Evolutionary conservation across 73 alveolate species (phyloP).

Genomic region (Breviolum minutum): DNA sequence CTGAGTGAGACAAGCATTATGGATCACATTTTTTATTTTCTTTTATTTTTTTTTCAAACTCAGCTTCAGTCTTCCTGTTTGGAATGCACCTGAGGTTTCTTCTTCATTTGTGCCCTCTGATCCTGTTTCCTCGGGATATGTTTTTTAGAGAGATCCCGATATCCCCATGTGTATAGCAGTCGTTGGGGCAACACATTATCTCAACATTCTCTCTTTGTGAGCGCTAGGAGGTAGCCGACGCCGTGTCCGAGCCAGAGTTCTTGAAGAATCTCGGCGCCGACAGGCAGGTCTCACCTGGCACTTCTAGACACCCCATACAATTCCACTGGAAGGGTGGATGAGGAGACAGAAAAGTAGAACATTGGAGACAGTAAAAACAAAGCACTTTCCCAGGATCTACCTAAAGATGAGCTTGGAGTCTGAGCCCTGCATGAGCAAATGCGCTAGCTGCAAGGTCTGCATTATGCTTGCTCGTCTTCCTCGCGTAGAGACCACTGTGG

Average conservation of each 20-base stretch:
- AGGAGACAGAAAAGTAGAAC: neutral
- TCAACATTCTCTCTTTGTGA: no score
- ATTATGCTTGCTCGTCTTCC: constrained; percentile 28
- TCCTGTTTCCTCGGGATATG: no score
- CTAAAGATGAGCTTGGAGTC: neutral
- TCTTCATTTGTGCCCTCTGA: no score
- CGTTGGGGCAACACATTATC: no score
- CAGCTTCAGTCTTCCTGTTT: no score
- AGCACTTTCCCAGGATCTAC: neutral
- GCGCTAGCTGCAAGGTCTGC: neutral
- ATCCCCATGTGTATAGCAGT: no score
- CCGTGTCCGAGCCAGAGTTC: constrained; percentile 27
- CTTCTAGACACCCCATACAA: neutral
- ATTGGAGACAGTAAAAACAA: neutral
- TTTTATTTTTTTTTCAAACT: no score
- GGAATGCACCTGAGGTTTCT: no score
- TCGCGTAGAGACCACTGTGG: constrained; percentile 6
- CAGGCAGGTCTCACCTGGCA: neutral
- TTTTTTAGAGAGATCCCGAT: no score
- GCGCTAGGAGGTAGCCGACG: neutral
- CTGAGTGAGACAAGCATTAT: no score
- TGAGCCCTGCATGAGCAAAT: neutral
- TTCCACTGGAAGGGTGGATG: neutral
- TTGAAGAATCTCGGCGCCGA: constrained; percentile 22
- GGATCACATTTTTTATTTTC: no score